Percentiles rank a stretch among this genome's conserved stretches.
Conservation (phyloP, 768 basidiomycete species). For the Tylopilus felleus region DNA sequence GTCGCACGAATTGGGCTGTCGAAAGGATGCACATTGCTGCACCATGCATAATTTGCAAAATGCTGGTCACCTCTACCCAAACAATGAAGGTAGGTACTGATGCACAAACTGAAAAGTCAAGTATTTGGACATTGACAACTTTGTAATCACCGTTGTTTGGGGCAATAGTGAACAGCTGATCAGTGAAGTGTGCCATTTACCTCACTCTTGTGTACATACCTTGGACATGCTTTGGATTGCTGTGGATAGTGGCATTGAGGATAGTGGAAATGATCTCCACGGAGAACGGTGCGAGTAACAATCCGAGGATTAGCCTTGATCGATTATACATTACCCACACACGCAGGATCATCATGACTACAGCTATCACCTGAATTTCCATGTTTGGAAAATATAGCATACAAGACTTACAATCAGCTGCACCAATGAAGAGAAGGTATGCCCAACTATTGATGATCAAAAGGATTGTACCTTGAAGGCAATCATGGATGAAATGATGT, state of each 20-base stretch:
- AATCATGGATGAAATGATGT: background rate
- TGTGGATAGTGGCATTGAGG: background rate
- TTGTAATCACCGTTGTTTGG: no score
- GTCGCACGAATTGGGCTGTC: background rate
- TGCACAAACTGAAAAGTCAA: background rate
- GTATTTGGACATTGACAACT: background rate
- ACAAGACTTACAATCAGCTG: conserved; percentile 2
- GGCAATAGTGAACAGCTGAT: background rate
- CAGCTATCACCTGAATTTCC: background rate
- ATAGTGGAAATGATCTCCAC: background rate
- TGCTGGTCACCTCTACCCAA: background rate
- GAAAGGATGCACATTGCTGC: background rate
- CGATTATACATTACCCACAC: no score
- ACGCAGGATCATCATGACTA: background rate
- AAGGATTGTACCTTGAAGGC: background rate
- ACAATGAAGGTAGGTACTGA: no score
- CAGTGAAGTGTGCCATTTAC: background rate
- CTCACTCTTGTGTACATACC: background rate
- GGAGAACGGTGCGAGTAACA: background rate
- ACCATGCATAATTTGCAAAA: background rate
- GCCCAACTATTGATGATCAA: background rate
- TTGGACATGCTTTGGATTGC: background rate
- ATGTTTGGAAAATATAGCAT: background rate
- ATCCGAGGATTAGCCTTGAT: background rate
- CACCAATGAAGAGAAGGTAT: background rate